Base-by-base conservation (phyloP, 371 early-diverging fungal species). In the Synchytrium microbalum region DNA sequence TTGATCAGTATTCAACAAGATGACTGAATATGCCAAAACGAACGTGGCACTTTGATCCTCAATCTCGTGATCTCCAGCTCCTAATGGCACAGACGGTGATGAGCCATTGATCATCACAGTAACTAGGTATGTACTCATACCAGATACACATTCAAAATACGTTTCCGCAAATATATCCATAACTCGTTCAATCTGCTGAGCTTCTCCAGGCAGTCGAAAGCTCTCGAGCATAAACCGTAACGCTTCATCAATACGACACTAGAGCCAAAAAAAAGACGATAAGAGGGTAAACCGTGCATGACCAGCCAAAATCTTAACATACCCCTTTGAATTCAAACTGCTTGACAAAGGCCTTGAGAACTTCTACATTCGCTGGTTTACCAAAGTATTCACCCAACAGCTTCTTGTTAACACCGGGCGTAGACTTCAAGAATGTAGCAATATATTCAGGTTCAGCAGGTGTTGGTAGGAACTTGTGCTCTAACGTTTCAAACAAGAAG, bases 1-100 rank as follows among this genome's bases (percentile, higher is more conserved):
- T 67, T 80, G 78, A 69, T 87, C 87, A 19, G 87, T 87, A 68
- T 89, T 89, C 30, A 89, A 73, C 63, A 86, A 72, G 61, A 88
- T 82, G 62, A 88, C 74, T 25, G 85, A 80, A 64, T 77, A 88
- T 13, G 84, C 74, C 1, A 88, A 72, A 3, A 78, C 75, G 54
- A 77, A 79, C 1, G 77, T 72, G 24, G 78, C 69, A 61, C 62
- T 55, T 46, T 73, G 66, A 51, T 71, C 72, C 19, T 62, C 68
- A 30, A 76, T 67, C 26, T 76, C 72, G 33, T 62, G 66, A 32
- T 72, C 61, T 2, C 63, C 71, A 1, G 62, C 66, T 46, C 67
- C 69, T 65, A 66, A 14, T n/a, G n/a, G n/a, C n/a, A n/a, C n/a
- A n/a, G 32, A 16, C 54, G 30, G 60, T 73, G 76, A 59, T 75